Evolutionary conservation across 345 rosid species (phyloP), one percentile per base, ranked within the genome.

Genomic region (Gossypium rotundifolium): DNA sequence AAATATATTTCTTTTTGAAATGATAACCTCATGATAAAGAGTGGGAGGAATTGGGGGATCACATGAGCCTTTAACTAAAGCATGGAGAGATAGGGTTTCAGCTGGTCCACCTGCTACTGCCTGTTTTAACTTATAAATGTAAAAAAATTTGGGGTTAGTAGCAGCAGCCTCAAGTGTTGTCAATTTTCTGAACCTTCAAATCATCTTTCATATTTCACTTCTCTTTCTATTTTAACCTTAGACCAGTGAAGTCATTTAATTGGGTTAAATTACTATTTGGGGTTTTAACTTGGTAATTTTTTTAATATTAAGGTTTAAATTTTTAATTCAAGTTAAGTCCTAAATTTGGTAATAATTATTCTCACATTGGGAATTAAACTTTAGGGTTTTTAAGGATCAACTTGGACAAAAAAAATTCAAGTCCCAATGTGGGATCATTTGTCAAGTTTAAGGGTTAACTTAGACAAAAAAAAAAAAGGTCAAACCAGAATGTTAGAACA

Each of bases 361-460:
- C 1, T 0, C 0, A 33, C 1, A 0, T 33, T 33, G 40, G 40
- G 1, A 6, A 1, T 6, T 33, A 1, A 33, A 5, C 40, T 33
- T 33, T 33, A 33, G 1, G 7, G 7, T 33, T 33, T 33, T 33
- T 5, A 33, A 33, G 1, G 40, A 5, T 0, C 1, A 33, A 5
- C 40, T 33, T 33, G 7, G 7, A 33, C 40, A 33, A 33, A 33
- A 33, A 29, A 33, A 33, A 33, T 0, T 33, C 0, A 33, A 33
- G 7, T 33, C 40, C 40, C 5, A 5, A 6, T 33, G 1, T 33
- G 7, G 7, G 1, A 33, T 4, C 40, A 33, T 33, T 33, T 33
- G 1, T 0, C 40, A 33, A 33, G 7, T 33, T 1, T 0, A 33
- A 0, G 1, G 7, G 0, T 6, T 33, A 33, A 33, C 7, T 33